phyloP scores from a whole-genome alignment of 2,329 filamentous ascomycete genomes.

The Talaromyces sp. region DNA sequence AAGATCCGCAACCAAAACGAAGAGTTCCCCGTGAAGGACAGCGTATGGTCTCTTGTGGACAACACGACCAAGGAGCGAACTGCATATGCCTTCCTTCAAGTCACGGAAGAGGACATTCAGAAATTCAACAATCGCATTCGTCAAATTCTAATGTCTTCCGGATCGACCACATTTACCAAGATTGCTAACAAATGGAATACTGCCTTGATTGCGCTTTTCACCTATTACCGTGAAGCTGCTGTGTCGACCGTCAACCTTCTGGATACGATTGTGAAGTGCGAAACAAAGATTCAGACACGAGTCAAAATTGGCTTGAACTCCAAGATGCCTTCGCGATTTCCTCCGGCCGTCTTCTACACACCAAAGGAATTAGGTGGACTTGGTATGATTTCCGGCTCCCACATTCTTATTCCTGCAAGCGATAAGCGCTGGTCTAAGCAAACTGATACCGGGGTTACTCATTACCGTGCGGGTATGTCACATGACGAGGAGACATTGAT shows the following conservation, averaged over 20 bases:
- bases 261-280: constrained; percentile 98
- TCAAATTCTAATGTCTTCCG: constrained; percentile 98
- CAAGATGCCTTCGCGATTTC: constrained; percentile 98
- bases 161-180: constrained; percentile 98
- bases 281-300: constrained; percentile 98
- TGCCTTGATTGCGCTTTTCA: constrained; percentile 91
- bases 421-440: constrained; percentile 99
- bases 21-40: constrained; percentile 95
- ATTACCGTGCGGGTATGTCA: constrained; percentile 96
- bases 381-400: constrained; percentile 97
- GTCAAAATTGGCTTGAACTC: constrained; percentile 99
- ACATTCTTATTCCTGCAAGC: constrained; percentile 93
- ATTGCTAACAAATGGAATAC: constrained; percentile 99
- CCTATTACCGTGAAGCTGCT: constrained; percentile 95
- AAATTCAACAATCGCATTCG: constrained; percentile 99
- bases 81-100: constrained; percentile 93
- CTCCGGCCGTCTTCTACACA: constrained; percentile 96
- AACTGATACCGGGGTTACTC: constrained; percentile 93
- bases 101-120: constrained; percentile 94
- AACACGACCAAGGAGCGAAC: constrained; percentile 96
- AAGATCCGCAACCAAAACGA: constrained; percentile 94
- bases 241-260: constrained; percentile 91
- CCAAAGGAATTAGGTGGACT: constrained; percentile 95
- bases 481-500: constrained; percentile 97
- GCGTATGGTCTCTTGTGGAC: constrained; percentile 95